Percentiles rank a stretch among this genome's conserved stretches.
Conservation (phyloP, 768 basidiomycete species). For the Suillus plorans region DNA sequence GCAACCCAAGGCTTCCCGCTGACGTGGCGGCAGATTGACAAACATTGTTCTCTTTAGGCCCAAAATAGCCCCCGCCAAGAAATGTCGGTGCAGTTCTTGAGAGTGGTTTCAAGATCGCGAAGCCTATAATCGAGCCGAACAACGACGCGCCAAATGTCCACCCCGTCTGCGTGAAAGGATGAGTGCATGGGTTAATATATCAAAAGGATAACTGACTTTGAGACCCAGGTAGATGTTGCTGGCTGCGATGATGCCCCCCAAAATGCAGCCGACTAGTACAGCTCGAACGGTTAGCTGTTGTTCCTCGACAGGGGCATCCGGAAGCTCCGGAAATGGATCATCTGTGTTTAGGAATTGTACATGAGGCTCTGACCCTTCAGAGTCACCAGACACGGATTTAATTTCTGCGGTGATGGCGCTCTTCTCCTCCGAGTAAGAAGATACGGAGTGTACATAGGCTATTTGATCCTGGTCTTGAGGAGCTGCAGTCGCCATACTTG, state of each 20-base stretch:
- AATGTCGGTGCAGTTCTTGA: conserved; percentile 46
- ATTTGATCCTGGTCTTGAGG: not conserved
- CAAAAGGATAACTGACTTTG: conserved; percentile 30
- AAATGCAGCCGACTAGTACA: conserved; percentile 43
- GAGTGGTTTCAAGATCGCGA: conserved; percentile 57
- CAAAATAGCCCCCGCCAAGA: conserved; percentile 52
- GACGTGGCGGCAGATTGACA: conserved; percentile 29
- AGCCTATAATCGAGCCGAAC: conserved; percentile 41
- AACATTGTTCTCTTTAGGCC: conserved; percentile 56
- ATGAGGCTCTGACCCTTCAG: not conserved
- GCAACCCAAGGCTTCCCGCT: conserved; percentile 54
- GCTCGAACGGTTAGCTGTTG: conserved; percentile 53
- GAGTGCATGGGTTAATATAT: not conserved
- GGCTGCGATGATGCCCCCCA: conserved; percentile 56
- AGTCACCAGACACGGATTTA: not conserved
- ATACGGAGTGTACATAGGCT: not conserved
- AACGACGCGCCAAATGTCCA: conserved; percentile 65
- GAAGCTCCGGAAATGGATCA: conserved; percentile 51
- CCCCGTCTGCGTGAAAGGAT: conserved; percentile 37
- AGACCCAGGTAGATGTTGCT: conserved; percentile 68
- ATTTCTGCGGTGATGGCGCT: not conserved
- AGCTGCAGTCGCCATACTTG: not conserved
- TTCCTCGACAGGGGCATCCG: conserved; percentile 41
- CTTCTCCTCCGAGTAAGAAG: not conserved
- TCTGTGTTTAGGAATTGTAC: conserved; percentile 10